Evolutionary conservation across 495 filamentous ascomycete genomes (phyloP), one percentile per base, ranked within the genome.

Genomic region (Tetracladium setigerum): DNA sequence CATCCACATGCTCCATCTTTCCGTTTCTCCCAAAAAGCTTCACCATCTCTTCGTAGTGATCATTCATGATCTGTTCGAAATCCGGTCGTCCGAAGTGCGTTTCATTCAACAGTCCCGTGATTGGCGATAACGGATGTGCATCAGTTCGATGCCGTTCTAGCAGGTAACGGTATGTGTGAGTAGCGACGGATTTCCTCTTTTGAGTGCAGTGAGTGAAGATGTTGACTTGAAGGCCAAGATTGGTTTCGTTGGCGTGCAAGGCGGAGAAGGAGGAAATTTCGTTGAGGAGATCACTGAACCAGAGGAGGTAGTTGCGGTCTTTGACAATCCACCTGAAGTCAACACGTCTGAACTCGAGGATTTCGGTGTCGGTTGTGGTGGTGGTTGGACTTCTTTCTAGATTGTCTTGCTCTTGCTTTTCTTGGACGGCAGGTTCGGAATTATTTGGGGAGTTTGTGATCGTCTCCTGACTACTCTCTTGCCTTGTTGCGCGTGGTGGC

Each of bases 291-390:
- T 69, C 62, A 0, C 65, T 61, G 41, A 69, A 62, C 66, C 66
- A 69, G 37, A 63, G 63, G 5, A 69, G 60, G 44, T 58, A 49
- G 57, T 66, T 65, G 31, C 52, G 49, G 30, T 66, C 62, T 36
- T 60, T 54, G n/a, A 66, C 65, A 16, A 58, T 67, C 65, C 66
- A 69, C 55, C 67, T 63, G 52, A 69, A 66, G 41, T 69, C 66
- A 16, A 69, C 58, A 14, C 65, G 56, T 6, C 65, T 56, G 39
- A 62, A 56, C 15, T 52, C 37, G 16, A 47, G 18, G 17, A 36
- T 16, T 19, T 38, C n/a, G 34, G 30, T 34, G 33, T 30, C 24
- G 18, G 47, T 41, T 8, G 31, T 16, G n/a, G 30, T 37, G 15
- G 42, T 16, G 12, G 31, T 14, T 8, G 43, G 43, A 11, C 11